Percentiles rank a stretch among this genome's conserved stretches.
phyloP scores from a whole-genome alignment of 2,329 filamentous ascomycete genomes.

The Mariannaea elegans region DNA sequence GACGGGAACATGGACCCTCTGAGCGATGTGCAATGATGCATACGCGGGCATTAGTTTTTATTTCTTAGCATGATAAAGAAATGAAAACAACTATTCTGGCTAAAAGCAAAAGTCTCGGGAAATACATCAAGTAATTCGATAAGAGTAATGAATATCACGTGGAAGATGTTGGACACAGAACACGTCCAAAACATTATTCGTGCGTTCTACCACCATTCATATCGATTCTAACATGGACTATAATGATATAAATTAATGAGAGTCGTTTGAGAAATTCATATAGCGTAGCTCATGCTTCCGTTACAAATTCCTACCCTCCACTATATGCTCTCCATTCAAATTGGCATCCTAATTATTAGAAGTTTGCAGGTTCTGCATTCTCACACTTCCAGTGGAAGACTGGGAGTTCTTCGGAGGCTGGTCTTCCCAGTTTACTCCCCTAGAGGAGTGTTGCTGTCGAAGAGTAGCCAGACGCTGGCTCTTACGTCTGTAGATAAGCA shows the following conservation, averaged over 20 bases:
- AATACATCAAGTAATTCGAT: no score
- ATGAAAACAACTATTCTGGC: no score
- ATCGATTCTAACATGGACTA: not conserved
- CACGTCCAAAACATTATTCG: no score
- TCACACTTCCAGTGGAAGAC: constrained; percentile 17
- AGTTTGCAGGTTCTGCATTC: constrained; percentile 9
- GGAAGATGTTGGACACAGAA: no score
- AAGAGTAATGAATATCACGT: no score
- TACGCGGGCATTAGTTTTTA: no score
- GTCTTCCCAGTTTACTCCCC: constrained; percentile 24
- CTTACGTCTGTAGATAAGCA: constrained; percentile 60
- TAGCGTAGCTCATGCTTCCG: constrained; percentile 5
- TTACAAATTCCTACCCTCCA: not conserved
- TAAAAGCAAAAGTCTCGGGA: no score
- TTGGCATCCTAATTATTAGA: not conserved
- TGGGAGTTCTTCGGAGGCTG: constrained; percentile 17
- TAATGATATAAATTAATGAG: not conserved
- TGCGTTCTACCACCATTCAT: no score
- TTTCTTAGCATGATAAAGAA: no score
- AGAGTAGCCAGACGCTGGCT: constrained; percentile 4
- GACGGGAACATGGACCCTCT: no score
- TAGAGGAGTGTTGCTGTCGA: constrained; percentile 19
- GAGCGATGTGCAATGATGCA: no score
- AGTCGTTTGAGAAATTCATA: constrained; percentile 2
- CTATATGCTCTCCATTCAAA: not conserved